Evolutionary conservation across 2,329 filamentous ascomycete species (phyloP), one percentile per base, ranked within the genome.

Genomic region (Alternaria sp.): DNA sequence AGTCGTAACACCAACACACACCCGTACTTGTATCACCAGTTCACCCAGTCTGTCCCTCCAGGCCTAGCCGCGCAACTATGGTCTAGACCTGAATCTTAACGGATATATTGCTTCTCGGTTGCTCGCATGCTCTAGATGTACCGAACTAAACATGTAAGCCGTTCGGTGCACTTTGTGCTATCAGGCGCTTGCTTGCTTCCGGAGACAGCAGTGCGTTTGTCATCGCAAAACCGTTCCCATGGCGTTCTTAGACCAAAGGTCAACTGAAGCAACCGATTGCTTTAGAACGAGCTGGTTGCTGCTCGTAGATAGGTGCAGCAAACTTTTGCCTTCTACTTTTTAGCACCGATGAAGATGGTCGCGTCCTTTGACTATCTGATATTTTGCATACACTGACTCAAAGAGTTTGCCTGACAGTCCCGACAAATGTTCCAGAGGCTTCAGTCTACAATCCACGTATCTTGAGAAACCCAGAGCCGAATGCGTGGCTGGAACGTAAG

Each of bases 21-120:
- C 45, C 49, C 40, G 48, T 53, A 30, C 48, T 48, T 64, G 62
- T 57, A 54, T 54, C n/a, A 63, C 63, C 40, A 34, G 54, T 56
- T 65, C 63, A 44, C 41, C 51, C 59, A 28, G 18, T 53, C 48
- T 51, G 32, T 40, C 38, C 20, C 43, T 40, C 55, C 52, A 50
- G 25, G 40, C 30, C 50, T 54, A 27, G 32, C 45, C 45, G 49
- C 22, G 28, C 41, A 56, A 12, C 52, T 2, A 54, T 27, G 28
- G 2, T 20, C 38, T 32, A 50, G 30, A 40, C 14, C 28, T 18
- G 5, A 9, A 36, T 16, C 40, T 38, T 8, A 44, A 14, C 16
- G 14, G 5, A 45, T 9, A 22, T 20, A 20, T 27, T 30, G 36
- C 22, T 45, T 40, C 20, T 36, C 12, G 34, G 34, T 40, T 50